These are phyloP conservation scores for Penicillium sp. DNA, from an alignment of 2,329 filamentous ascomycete genomes.

Conservation along the genomic window DNA sequence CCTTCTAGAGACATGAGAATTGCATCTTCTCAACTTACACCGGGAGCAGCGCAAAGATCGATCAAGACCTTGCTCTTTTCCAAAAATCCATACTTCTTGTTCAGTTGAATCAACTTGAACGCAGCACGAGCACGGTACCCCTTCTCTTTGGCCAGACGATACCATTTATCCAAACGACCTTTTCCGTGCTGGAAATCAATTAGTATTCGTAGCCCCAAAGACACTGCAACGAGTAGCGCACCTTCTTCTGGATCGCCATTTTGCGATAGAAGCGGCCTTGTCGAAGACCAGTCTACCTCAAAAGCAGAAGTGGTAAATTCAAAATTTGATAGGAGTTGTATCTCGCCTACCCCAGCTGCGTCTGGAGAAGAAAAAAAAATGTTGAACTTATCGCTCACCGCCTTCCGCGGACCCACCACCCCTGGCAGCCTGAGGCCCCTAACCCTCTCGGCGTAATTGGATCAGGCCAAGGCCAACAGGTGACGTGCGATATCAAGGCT, in stretches of 20 bases:
- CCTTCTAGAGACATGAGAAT: not conserved
- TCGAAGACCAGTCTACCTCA: slow-evolving; percentile 19
- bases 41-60: slow-evolving; percentile 95
- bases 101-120: slow-evolving; percentile 96
- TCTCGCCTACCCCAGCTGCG: slow-evolving; percentile 11
- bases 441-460: slow-evolving; percentile 7
- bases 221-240: slow-evolving; percentile 22
- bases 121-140: slow-evolving; percentile 92
- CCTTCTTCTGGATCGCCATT: slow-evolving; percentile 98
- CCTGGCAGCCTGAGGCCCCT: slow-evolving; percentile 23
- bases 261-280: slow-evolving; percentile 21
- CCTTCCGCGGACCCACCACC: slow-evolving; percentile 6
- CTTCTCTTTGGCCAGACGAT: slow-evolving; percentile 96
- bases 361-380: slow-evolving; percentile 18
- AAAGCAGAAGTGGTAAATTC: slow-evolving; percentile 10
- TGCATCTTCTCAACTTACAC: slow-evolving; percentile 50
- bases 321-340: slow-evolving; percentile 10
- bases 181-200: slow-evolving; percentile 65
- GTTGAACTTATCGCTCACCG: slow-evolving; percentile 24
- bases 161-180: slow-evolving; percentile 98
- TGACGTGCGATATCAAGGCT: slow-evolving; percentile 31
- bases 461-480: slow-evolving; percentile 20
- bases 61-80: slow-evolving; percentile 94
- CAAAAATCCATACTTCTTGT: slow-evolving; percentile 98
- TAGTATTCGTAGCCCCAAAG: slow-evolving; percentile 20